Base-by-base conservation (phyloP, 257 asterid genomes). In the Nicotiana sylvestris region DNA sequence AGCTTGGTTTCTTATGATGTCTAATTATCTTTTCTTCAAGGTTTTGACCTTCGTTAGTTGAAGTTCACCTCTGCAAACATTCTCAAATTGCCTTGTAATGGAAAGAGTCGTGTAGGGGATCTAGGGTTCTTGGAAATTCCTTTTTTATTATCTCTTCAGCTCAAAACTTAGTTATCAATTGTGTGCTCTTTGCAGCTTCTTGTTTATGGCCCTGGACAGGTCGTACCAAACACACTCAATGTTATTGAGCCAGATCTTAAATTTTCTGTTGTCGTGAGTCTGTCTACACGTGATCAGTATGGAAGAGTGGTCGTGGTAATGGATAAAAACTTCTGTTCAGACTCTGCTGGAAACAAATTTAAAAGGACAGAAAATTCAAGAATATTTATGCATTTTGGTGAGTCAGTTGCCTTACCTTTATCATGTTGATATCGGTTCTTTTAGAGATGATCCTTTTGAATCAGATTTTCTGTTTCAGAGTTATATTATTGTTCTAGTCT, bases 141-240 rank as follows among this genome's bases (percentile, higher is more conserved):
- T 49, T 76, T 53, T 76, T 51, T 9, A 29, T 51, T 51, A 76
- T 8, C 80, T 76, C 65, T 4, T 49, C 79, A 49, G 9, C 65
- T 76, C 65, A 76, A 67, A 67, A 67, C 53, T 46, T 74, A 82
- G 82, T 81, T 76, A 16, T 58, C 37, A 74, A n/a, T 51, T 61
- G 43, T 51, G 7, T 83, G 66, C 55, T 76, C 62, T 72, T 64
- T 58, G 69, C 96, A 96, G 99, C 97, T 94, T 86, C 92, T 93
- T 67, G 97, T 96, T 51, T 94, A 96, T 46, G 99, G 99, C 66
- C 85, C 90, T 76, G 99, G 98, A 10, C 89, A 91, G 70, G 92
- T 96, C 80, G 49, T 90, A 81, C 98, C 98, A 18, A 85, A 84
- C 65, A 89, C 97, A 39, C 88, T 96, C 35, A 83, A 43, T 1